Evolutionary conservation across 768 basidiomycete genomes (phyloP).

Genomic region (Clavaria fumosa): DNA sequence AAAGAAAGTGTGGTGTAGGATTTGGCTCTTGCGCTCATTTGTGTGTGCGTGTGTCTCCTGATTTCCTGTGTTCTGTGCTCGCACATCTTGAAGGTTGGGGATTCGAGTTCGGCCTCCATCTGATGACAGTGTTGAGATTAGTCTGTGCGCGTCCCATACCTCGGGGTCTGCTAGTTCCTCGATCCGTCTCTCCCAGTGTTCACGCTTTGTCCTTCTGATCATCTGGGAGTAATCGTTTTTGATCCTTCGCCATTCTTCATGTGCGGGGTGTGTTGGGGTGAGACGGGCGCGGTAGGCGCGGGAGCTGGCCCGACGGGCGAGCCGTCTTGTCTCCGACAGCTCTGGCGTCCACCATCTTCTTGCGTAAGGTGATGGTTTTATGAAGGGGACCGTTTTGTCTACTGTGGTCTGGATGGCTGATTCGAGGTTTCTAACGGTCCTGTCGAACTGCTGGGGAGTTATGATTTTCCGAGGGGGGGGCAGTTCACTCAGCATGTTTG

Average conservation of each 20-base stretch:
- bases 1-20: too few species aligned
- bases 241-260: background rate
- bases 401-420: conserved; percentile 2
- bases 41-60: too few species aligned
- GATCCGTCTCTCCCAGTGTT: too few species aligned
- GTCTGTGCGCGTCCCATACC: conserved; percentile 10
- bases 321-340: background rate
- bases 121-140: conserved; percentile 5
- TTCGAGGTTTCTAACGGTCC: background rate
- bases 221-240: conserved; percentile 3
- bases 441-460: background rate
- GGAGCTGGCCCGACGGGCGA: background rate
- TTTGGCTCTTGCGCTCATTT: too few species aligned
- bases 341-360: conserved; percentile 5
- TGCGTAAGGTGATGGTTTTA: conserved; percentile 2
- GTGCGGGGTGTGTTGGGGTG: background rate
- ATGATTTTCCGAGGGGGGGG: background rate
- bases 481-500: background rate
- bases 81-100: too few species aligned
- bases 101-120: too few species aligned
- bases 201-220: too few species aligned
- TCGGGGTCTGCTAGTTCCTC: too few species aligned
- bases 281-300: background rate
- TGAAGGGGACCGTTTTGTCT: background rate
- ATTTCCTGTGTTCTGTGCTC: too few species aligned